These are phyloP conservation scores for Monosporascus ibericus DNA, from an alignment of 2,329 filamentous ascomycete species.

Conservation along the genomic window DNA sequence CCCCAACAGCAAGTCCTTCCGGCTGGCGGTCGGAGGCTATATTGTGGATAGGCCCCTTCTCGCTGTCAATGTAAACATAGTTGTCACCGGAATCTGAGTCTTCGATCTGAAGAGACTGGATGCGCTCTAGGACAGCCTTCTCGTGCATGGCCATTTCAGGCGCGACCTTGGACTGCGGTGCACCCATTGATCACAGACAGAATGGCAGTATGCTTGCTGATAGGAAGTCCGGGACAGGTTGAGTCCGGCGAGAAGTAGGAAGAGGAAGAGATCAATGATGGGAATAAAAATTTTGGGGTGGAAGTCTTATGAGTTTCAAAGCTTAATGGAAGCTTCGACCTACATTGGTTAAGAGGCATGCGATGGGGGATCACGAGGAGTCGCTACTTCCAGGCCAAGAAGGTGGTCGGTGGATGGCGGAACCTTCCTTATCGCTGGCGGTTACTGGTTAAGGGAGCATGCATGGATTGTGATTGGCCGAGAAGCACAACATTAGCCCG, in stretches of 20 bases:
- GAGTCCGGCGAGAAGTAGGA: too few relatives aligned
- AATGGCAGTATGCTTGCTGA: neutral
- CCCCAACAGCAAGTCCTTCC: conserved; percentile 43
- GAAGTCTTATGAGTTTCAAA: too few relatives aligned
- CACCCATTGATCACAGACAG: conserved; percentile 32
- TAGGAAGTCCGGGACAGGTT: too few relatives aligned
- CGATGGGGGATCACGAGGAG: neutral
- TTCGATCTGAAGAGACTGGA: conserved; percentile 39
- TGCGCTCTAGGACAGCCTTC: conserved; percentile 38
- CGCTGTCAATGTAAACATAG: conserved; percentile 44
- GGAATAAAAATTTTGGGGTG: too few relatives aligned
- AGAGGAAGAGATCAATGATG: too few relatives aligned
- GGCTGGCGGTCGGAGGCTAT: conserved; percentile 23
- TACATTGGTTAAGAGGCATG: too few relatives aligned
- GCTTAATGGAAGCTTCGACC: too few relatives aligned
- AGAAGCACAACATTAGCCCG: neutral
- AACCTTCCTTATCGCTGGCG: too few relatives aligned
- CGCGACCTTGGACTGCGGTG: conserved; percentile 34
- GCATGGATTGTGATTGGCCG: neutral
- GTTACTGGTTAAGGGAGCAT: too few relatives aligned
- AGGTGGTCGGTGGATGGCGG: neutral
- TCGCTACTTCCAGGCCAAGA: neutral
- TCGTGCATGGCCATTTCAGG: conserved; percentile 26
- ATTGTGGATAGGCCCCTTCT: conserved; percentile 26
- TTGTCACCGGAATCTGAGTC: conserved; percentile 34